Conservation (phyloP, 2,329 filamentous ascomycete genomes). For the Verticillium tricorpus region DNA sequence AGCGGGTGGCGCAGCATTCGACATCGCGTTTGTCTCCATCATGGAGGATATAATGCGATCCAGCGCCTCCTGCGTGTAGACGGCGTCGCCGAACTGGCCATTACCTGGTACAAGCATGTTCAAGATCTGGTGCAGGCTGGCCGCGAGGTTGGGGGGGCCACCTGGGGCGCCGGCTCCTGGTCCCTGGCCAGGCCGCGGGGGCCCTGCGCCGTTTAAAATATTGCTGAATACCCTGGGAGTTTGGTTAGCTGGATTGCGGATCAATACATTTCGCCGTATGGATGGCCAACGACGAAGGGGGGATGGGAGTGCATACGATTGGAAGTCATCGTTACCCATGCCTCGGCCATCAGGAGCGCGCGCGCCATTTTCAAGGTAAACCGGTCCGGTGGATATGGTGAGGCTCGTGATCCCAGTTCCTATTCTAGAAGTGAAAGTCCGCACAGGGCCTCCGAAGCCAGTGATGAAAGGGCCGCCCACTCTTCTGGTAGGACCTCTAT, state of each 20-base stretch:
- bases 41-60: constrained; percentile 83
- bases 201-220: constrained; percentile 34
- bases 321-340: constrained; percentile 35
- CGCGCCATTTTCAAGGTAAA: constrained; percentile 15
- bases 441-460: background rate
- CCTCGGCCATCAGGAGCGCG: constrained; percentile 14
- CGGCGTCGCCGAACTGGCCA: constrained; percentile 67
- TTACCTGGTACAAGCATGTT: constrained; percentile 45
- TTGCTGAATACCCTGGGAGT: constrained; percentile 40
- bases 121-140: constrained; percentile 48
- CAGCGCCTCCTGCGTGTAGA: constrained; percentile 85
- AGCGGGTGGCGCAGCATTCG: constrained; percentile 79
- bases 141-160: constrained; percentile 22
- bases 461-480: background rate
- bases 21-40: constrained; percentile 76
- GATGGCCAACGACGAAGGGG: background rate
- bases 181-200: constrained; percentile 18
- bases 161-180: constrained; percentile 10
- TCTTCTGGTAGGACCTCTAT: background rate
- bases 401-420: constrained; percentile 33
- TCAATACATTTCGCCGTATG: constrained; percentile 9
- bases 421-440: background rate
- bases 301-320: constrained; percentile 35
- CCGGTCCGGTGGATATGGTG: constrained; percentile 40
- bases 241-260: constrained; percentile 25